A percentile compares a stretch with the other conserved stretches of the same genome.
phyloP scores from a whole-genome alignment of 805 yeast genomes.

The Saccharomycopsis sp. region DNA sequence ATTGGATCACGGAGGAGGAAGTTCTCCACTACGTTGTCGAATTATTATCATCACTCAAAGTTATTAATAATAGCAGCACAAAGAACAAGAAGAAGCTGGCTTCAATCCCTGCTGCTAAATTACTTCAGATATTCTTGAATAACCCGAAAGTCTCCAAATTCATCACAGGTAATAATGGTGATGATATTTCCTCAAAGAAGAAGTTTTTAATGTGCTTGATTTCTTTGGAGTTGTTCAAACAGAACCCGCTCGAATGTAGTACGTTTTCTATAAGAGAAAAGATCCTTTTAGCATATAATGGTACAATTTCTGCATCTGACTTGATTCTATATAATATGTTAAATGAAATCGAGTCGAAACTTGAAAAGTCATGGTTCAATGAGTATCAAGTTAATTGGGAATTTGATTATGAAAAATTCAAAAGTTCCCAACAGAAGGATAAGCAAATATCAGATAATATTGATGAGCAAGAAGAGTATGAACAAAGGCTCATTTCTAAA shows the following conservation, averaged over 20 bases:
- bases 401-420: slow-evolving; percentile 25
- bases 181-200: slow-evolving; percentile 22
- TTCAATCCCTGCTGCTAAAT: slow-evolving; percentile 38
- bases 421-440: slow-evolving; percentile 9
- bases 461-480: neutral
- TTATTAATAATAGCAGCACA: neutral
- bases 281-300: slow-evolving; percentile 51
- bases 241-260: slow-evolving; percentile 42
- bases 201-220: slow-evolving; percentile 41
- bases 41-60: slow-evolving; percentile 7
- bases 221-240: slow-evolving; percentile 42
- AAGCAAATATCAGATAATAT: slow-evolving; percentile 22
- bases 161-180: slow-evolving; percentile 28
- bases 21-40: slow-evolving; percentile 40
- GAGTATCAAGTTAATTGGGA: slow-evolving; percentile 58
- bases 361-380: slow-evolving; percentile 58
- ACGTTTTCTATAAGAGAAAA: slow-evolving; percentile 41
- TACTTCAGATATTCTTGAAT: slow-evolving; percentile 58
- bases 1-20: slow-evolving; percentile 38
- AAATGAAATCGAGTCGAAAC: slow-evolving; percentile 47
- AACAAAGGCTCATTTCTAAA: slow-evolving; percentile 2
- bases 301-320: slow-evolving; percentile 58
- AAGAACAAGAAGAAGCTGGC: neutral
- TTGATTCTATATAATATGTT: slow-evolving; percentile 51
- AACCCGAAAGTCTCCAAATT: slow-evolving; percentile 34